These are phyloP conservation scores for Phialemoniopsis sp. DNA, from an alignment of 2,329 filamentous ascomycete species.

Conservation along the genomic window DNA sequence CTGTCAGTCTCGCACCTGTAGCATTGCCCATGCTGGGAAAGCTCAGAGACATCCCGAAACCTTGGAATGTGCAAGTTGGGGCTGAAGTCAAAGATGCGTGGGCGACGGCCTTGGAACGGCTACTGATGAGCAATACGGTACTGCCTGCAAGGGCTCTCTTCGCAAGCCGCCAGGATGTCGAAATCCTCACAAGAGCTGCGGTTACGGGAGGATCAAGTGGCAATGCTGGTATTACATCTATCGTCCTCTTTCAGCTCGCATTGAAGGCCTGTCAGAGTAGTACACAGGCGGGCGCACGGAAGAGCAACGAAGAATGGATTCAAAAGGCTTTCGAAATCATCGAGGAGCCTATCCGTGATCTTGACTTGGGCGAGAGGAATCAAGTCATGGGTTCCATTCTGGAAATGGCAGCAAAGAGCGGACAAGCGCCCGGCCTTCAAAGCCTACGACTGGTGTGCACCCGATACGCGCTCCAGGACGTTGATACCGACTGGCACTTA, in stretches of 20 bases:
- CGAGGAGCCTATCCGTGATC: conserved; percentile 17
- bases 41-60: conserved; percentile 23
- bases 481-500: conserved; percentile 35
- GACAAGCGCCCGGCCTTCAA: conserved; percentile 26
- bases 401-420: conserved; percentile 21
- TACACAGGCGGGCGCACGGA: conserved; percentile 25
- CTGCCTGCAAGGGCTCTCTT: conserved; percentile 46
- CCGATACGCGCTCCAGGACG: conserved; percentile 30
- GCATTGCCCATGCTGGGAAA: conserved; percentile 33
- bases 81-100: conserved; percentile 29
- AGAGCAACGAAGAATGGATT: conserved; percentile 33
- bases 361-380: conserved; percentile 12
- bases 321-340: conserved; percentile 28
- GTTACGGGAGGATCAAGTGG: conserved; percentile 31
- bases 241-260: conserved; percentile 40
- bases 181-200: conserved; percentile 30
- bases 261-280: conserved; percentile 34
- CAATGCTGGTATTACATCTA: conserved; percentile 29
- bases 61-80: conserved; percentile 13
- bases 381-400: conserved; percentile 22
- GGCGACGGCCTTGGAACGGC: conserved; percentile 39
- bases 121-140: conserved; percentile 47
- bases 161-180: conserved; percentile 33
- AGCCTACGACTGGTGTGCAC: conserved; percentile 38
- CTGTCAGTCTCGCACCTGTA: conserved; percentile 37